A percentile compares a stretch with the other conserved stretches of the same genome.
Evolutionary conservation across 2,329 filamentous ascomycete species (phyloP).

Genomic region (Penicillium decumbens): DNA sequence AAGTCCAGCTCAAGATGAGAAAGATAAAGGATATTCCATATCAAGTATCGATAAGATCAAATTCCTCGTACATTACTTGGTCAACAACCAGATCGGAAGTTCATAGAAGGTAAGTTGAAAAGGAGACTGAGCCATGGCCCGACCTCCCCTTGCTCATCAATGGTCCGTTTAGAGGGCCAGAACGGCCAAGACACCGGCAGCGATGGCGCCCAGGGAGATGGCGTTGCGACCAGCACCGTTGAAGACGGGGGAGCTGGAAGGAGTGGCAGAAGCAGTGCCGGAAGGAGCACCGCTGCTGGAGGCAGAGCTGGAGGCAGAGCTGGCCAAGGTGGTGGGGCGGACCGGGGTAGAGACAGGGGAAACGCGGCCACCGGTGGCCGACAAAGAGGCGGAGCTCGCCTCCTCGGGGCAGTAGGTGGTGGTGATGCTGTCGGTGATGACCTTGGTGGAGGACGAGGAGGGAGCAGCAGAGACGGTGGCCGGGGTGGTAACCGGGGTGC

Average conservation of each 20-base stretch:
- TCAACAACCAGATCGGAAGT: constrained; percentile 2
- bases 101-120: constrained; percentile 10
- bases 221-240: constrained; percentile 35
- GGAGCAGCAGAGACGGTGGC: constrained; percentile 6
- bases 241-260: constrained; percentile 21
- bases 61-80: constrained; percentile 7
- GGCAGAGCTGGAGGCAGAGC: constrained; percentile 1
- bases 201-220: constrained; percentile 34
- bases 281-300: constrained; percentile 6
- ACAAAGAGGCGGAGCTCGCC: no score
- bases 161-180: constrained; percentile 31
- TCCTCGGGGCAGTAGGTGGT: no score
- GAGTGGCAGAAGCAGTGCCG: constrained; percentile 6
- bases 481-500: no score
- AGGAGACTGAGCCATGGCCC: background rate
- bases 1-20: constrained; percentile 14
- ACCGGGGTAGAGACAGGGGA: background rate
- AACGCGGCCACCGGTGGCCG: constrained; percentile 1
- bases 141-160: background rate
- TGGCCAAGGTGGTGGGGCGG: constrained; percentile 8
- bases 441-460: background rate
- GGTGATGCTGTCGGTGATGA: no score
- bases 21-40: constrained; percentile 5
- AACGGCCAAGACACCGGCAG: constrained; percentile 33
- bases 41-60: constrained; percentile 10